These are phyloP conservation scores for Trifolium pratense DNA, from an alignment of 306 rosid genomes.

Conservation along the genomic window DNA sequence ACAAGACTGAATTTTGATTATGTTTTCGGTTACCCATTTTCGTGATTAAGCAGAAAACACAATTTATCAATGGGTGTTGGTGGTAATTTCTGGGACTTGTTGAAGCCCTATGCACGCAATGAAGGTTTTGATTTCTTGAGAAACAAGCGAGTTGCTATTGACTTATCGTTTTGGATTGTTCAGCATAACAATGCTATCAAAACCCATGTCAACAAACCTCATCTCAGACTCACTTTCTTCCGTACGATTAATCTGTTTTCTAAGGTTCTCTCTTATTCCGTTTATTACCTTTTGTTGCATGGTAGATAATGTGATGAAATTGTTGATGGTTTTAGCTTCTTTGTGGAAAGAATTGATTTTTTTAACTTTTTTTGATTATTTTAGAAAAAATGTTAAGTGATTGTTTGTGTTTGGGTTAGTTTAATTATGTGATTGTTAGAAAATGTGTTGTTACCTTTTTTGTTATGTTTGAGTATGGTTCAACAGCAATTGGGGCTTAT, in stretches of 20 bases:
- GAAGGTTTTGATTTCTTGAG: slow-evolving; percentile 90
- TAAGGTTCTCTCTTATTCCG: slow-evolving; percentile 51
- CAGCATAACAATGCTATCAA: slow-evolving; percentile 80
- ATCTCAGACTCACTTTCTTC: slow-evolving; percentile 77
- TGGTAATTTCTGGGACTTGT: slow-evolving; percentile 86
- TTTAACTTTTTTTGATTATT: slow-evolving; percentile 7
- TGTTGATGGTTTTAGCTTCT: background rate
- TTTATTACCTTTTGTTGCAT: background rate
- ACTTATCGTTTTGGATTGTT: slow-evolving; percentile 90
- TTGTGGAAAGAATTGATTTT: background rate
- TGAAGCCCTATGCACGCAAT: slow-evolving; percentile 71
- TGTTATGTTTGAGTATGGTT: slow-evolving; percentile 14
- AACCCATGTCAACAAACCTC: slow-evolving; percentile 62
- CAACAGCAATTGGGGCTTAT: background rate
- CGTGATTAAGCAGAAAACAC: slow-evolving; percentile 17
- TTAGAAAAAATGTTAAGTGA: background rate
- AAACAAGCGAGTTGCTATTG: slow-evolving; percentile 94
- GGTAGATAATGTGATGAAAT: slow-evolving; percentile 7
- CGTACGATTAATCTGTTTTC: slow-evolving; percentile 84
- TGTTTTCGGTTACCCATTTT: slow-evolving; percentile 37
- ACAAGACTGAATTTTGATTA: slow-evolving; percentile 5
- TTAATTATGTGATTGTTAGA: no score
- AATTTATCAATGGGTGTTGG: slow-evolving; percentile 69
- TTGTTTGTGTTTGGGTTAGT: no score
- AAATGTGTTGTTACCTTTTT: background rate